Percentiles rank a stretch among this genome's conserved stretches.
phyloP scores from a whole-genome alignment of 1,284 basidiomycete genomes.

The Tranzscheliella williamsii region DNA sequence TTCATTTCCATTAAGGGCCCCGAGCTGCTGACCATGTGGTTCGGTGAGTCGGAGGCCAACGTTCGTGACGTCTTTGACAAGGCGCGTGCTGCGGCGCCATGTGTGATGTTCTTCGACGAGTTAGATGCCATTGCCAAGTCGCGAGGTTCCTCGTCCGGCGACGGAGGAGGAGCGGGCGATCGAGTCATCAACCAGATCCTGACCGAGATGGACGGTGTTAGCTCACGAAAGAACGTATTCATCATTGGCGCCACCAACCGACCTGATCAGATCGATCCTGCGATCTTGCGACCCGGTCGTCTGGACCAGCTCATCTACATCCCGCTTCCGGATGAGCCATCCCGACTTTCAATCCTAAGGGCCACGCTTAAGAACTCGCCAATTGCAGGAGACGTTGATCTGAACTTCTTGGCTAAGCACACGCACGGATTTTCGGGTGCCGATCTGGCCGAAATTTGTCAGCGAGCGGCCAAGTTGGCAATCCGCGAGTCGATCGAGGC shows the following conservation, averaged over 20 bases:
- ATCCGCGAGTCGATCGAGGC: slow-evolving; percentile 93
- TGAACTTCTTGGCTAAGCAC: slow-evolving; percentile 84
- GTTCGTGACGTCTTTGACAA: slow-evolving; percentile 99
- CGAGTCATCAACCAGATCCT: slow-evolving; percentile 93
- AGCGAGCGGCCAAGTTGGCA: slow-evolving; percentile 93
- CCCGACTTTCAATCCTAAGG: slow-evolving; percentile 86
- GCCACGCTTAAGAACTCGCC: slow-evolving; percentile 93
- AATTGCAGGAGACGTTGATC: slow-evolving; percentile 80
- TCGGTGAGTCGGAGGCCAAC: slow-evolving; percentile 99
- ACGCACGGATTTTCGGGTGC: slow-evolving; percentile 99
- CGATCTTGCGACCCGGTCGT: slow-evolving; percentile 95
- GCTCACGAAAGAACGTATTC: slow-evolving; percentile 98
- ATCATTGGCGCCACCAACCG: slow-evolving; percentile 98
- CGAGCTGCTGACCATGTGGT: slow-evolving; percentile 97
- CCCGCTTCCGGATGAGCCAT: slow-evolving; percentile 82
- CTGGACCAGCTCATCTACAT: slow-evolving; percentile 71
- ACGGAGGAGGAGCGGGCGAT: slow-evolving; percentile 92
- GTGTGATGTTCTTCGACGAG: slow-evolving; percentile 99
- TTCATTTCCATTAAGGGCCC: slow-evolving; percentile 96
- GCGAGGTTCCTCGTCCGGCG: slow-evolving; percentile 78
- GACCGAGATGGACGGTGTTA: slow-evolving; percentile 99
- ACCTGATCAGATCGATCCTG: slow-evolving; percentile 98
- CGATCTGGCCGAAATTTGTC: slow-evolving; percentile 97
- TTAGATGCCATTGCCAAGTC: slow-evolving; percentile 97
- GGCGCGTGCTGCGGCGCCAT: slow-evolving; percentile 95